Base-by-base conservation (phyloP, 2,329 filamentous ascomycete genomes). In the Calonectria fujianensis region DNA sequence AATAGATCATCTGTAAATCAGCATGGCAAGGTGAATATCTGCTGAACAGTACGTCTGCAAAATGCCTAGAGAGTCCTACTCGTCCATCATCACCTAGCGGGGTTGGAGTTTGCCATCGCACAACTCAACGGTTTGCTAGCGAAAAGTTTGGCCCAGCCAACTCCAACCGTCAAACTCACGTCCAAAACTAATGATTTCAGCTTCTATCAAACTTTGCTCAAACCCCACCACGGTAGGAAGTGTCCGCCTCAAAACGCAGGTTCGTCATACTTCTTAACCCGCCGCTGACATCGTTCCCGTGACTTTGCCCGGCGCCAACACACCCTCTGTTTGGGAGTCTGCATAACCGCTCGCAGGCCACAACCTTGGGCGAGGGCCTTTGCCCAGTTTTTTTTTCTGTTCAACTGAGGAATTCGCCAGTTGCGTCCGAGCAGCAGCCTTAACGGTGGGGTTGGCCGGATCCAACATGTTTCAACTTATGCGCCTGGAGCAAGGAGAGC, bases 391-490 rank as follows among this genome's bases (percentile, higher is more conserved):
- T 20, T 45, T 14, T 9, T 20, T 45, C 7, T 13, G 9, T 48
- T 48, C 3, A 11, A 24, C n/a, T 48, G 8, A 9, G 1, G 4
- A 48, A 48, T 48, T 24, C 45, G 11, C 20, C n/a, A 24, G 45
- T 48, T 48, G n/a, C n/a, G 45, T 48, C n/a, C 10, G 45, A 48
- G 37, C 16, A 41, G 27, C 57, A 63, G 57, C 57, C 57, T 63
- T 20, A 27, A 63, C 57, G 29, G 37, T 63, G 57, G 57, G 37
- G 57, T 41, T 8, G 39, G 39, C 20, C 9, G 13, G 57, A 20
- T 29, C 57, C 57, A 41, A 41, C 57, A 6, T 41, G 57, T 63
- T 63, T 63, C 57, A 63, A 63, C 37, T 63, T 41, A 31, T 31
- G 57, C 57, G 45, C 45, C 1, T 24, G 13, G 57, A 63, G 20